phyloP scores from a whole-genome alignment of 2,329 filamentous ascomycete species.

The Fusarium luffae region DNA sequence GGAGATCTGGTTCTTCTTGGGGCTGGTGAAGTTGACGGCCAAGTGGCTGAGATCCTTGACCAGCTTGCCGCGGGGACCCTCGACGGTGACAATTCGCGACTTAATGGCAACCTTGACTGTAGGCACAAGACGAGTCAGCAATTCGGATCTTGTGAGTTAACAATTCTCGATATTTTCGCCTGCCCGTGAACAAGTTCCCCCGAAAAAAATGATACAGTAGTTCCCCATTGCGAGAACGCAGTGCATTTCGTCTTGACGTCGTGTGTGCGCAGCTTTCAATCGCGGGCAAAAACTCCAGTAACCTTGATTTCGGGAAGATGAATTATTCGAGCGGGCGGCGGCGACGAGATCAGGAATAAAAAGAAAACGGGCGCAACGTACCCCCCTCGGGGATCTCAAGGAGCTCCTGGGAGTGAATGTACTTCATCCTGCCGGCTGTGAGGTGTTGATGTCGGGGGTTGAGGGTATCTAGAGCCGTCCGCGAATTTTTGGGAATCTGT shows the following conservation, averaged over 20 bases:
- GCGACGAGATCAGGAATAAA: constrained; percentile 9
- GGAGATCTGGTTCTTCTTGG: constrained; percentile 86
- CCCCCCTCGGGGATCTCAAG: constrained; percentile 96
- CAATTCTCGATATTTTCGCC: constrained; percentile 1
- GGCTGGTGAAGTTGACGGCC: constrained; percentile 92
- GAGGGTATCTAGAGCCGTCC: constrained; percentile 55
- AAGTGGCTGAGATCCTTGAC: constrained; percentile 96
- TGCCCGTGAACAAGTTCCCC: constrained; percentile 9
- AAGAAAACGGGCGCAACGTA: constrained; percentile 66
- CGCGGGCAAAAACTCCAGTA: constrained; percentile 29
- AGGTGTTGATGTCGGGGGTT: constrained; percentile 58
- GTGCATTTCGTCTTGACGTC: constrained; percentile 23
- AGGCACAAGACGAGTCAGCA: constrained; percentile 47
- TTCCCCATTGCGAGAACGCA: constrained; percentile 12
- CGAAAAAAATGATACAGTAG: not conserved
- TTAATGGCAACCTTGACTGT: constrained; percentile 98
- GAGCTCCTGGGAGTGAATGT: constrained; percentile 98
- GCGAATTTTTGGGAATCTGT: constrained; percentile 50
- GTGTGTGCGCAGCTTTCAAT: constrained; percentile 28
- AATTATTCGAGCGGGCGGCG: constrained; percentile 22
- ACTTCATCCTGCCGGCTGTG: constrained; percentile 90
- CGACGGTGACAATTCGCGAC: constrained; percentile 94
- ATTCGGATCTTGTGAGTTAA: constrained; percentile 22
- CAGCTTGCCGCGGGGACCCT: constrained; percentile 97
- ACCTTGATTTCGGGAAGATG: constrained; percentile 14